A percentile compares a stretch with the other conserved stretches of the same genome.
Conservation (phyloP, 257 asterid genomes). For the Fraxinus quadrangulata region DNA sequence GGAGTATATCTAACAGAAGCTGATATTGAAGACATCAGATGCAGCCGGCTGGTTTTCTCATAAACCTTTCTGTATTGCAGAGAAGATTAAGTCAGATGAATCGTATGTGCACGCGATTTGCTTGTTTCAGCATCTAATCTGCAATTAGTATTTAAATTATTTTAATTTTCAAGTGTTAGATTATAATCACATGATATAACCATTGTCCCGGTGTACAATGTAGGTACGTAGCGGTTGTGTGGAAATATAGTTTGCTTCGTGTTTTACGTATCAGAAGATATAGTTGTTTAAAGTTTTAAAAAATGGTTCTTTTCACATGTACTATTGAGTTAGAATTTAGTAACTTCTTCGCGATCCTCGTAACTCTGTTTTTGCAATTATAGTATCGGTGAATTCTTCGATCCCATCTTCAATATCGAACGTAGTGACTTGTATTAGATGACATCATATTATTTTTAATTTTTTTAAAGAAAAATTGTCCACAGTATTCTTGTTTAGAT, state of each 20-base stretch:
- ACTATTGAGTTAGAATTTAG: not conserved
- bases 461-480: too few relatives aligned
- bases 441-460: too few relatives aligned
- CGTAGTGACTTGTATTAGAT: too few relatives aligned
- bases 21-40: constrained; percentile 29
- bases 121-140: constrained; percentile 20
- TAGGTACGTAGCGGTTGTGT: constrained; percentile 25
- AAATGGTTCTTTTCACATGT: not conserved
- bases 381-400: not conserved
- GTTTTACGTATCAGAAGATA: constrained; percentile 7
- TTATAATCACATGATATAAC: constrained; percentile 16
- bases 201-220: constrained; percentile 24
- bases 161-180: constrained; percentile 32
- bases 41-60: constrained; percentile 9
- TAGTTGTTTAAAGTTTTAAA: constrained; percentile 16
- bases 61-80: constrained; percentile 13
- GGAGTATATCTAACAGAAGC: constrained; percentile 48
- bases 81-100: constrained; percentile 9
- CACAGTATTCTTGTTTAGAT: too few relatives aligned
- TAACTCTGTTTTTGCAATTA: not conserved
- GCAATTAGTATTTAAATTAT: constrained; percentile 26
- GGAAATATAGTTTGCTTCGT: constrained; percentile 25
- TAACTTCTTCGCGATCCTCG: not conserved
- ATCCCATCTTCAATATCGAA: not conserved
- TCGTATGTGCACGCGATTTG: constrained; percentile 16